Base-by-base conservation (phyloP, 352 stramenopile genomes). In the Thraustochytrium striatum region DNA sequence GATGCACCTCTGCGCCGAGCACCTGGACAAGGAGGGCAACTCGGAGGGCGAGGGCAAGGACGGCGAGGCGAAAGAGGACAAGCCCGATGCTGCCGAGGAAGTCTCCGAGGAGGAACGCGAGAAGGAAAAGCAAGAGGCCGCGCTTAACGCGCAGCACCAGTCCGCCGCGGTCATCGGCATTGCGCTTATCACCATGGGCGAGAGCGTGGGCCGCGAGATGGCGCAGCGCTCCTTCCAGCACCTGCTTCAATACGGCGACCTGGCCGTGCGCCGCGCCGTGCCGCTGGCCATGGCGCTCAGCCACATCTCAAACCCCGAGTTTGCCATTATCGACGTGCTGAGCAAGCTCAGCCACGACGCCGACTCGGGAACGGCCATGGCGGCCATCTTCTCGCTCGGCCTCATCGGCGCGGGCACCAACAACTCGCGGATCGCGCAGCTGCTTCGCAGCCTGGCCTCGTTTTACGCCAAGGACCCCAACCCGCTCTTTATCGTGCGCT, bases 241-340 rank as follows among this genome's bases (percentile, higher is more conserved):
- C 85, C 89, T 99, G 81, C 89, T 99, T 39, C 97, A 99, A 85
- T 99, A 99, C 84, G 97, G 96, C 52, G 96, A 99, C 86, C 88
- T 98, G 41, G 91, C 92, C 3, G 95, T 99, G 68, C 93, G 96
- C 73, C 91, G 96, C 32, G 96, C 94, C 28, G 95, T 99, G 41
- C 96, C 97, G 25, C 88, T 99, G 32, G 93, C 95, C 9, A 88
- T 99, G 68, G 94, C 95, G 61, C 84, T 99, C 38, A 87, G 98
- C 38, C 93, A 98, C 81, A 90, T 99, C 61, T 98, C 93, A 25
- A 97, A 98, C 87, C 95, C 97, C 39, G 95, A 99, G 82, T 99
- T 98, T 83, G 89, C 88, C 53, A 85, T 96, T 32, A 92, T 97
- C 84, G 96, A 99, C 86, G 96, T 97, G 81, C 87, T 99, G 16